Percentiles rank a stretch among this genome's conserved stretches.
phyloP scores from a whole-genome alignment of 495 filamentous ascomycete genomes.

The Penicillium riverlandense region DNA sequence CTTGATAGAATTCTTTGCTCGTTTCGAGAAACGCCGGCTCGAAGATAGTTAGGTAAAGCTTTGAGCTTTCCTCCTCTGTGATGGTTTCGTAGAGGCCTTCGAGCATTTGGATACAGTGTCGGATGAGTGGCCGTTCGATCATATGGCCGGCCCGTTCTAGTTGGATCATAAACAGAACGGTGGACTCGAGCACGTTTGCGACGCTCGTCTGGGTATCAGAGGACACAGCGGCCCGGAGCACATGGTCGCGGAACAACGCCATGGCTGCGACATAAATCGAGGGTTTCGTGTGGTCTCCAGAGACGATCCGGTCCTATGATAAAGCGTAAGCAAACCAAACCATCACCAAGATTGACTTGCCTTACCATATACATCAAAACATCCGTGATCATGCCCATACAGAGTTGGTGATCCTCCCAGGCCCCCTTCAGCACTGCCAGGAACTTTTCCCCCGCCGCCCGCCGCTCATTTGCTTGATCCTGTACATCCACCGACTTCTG shows the following conservation, averaged over 20 bases:
- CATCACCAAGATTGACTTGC: neutral
- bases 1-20: slow-evolving; percentile 66
- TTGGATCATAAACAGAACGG: slow-evolving; percentile 83
- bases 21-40: slow-evolving; percentile 67
- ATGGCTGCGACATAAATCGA: slow-evolving; percentile 80
- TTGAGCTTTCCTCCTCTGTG: slow-evolving; percentile 59
- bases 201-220: slow-evolving; percentile 42
- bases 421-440: slow-evolving; percentile 64
- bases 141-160: slow-evolving; percentile 88
- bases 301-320: slow-evolving; percentile 66
- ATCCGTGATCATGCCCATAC: slow-evolving; percentile 96
- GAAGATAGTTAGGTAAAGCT: slow-evolving; percentile 78
- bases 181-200: slow-evolving; percentile 65
- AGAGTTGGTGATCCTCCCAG: slow-evolving; percentile 84
- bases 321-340: slow-evolving; percentile 1
- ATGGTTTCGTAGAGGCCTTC: slow-evolving; percentile 81
- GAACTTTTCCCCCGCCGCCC: slow-evolving; percentile 77
- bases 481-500: slow-evolving; percentile 32
- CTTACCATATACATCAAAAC: slow-evolving; percentile 95
- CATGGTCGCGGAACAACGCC: slow-evolving; percentile 76
- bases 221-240: slow-evolving; percentile 52
- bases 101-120: slow-evolving; percentile 82
- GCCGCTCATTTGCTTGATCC: slow-evolving; percentile 63
- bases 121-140: slow-evolving; percentile 75
- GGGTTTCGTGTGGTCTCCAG: slow-evolving; percentile 60